Evolutionary conservation across 2,329 filamentous ascomycete genomes (phyloP), one percentile per base, ranked within the genome.

Genomic region (Talaromyces sp.): DNA sequence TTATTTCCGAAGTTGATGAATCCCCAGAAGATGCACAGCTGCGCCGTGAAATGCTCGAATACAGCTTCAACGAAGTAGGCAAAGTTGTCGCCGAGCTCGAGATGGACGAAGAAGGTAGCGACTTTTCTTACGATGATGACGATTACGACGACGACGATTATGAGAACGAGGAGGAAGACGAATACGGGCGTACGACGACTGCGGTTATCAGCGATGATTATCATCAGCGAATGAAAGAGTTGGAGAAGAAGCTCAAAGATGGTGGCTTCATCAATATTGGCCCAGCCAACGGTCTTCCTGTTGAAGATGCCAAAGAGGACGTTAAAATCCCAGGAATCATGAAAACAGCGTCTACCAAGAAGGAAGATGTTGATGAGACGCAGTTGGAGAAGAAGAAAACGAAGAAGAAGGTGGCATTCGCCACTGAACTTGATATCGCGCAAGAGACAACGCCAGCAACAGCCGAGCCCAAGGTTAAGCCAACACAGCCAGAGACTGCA

Each of bases 1-100:
- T 86, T 0, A 78, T 92, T 13, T 83, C 90, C 15, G 89, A 92
- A 1, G 82, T 88, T 1, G 84, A 90, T 57, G 95, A 99, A 68
- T 85, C 88, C 0, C 81, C 84, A 13, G 92, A 96, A 66, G 93
- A 97, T 65, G 90, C 92, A 4, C 84, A 84, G 33, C 75, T 96
- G 27, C 88, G 95, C 6, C 85, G 88, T 61, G 88, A 97, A 70
- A 98, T 99, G 93, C 82, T 98, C 8, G 84, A 90, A 65, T 99
- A 98, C 71, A 88, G 91, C 64, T 80, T 96, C 75, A 88, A 89
- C 52, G 93, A 98, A 73, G 88, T 99, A 61, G 92, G 92, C 4
- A 87, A 91, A 42, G 90, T 99, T 2, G 95, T 99, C 17, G 95
- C 95, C 17, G 92, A 98, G 76, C 84, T 99, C 53, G 86, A 96